Evolutionary conservation across 169 alveolate genomes (phyloP).

Genomic region (Babesia ovis): DNA sequence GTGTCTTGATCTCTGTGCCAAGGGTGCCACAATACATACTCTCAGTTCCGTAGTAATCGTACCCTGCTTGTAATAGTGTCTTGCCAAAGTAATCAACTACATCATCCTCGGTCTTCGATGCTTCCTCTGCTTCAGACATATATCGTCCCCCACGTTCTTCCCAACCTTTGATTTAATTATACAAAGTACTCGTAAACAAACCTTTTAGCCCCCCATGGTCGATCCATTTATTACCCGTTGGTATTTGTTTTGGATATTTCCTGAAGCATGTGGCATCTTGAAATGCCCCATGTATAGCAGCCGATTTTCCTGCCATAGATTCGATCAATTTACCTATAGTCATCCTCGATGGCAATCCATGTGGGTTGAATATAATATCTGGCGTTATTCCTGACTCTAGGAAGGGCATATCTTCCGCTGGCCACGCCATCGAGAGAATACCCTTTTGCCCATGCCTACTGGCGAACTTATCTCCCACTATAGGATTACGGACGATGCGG

Average conservation of each 20-base stretch:
- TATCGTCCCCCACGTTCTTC: slow-evolving; percentile 40
- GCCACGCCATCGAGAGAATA: slow-evolving; percentile 95
- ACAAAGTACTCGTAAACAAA: not conserved
- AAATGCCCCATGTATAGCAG: slow-evolving; percentile 93
- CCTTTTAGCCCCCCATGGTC: slow-evolving; percentile 83
- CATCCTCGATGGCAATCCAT: slow-evolving; percentile 99
- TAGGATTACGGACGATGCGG: slow-evolving; percentile 87
- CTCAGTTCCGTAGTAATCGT: slow-evolving; percentile 98
- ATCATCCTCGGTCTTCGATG: slow-evolving; percentile 38
- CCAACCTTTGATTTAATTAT: slow-evolving; percentile 25
- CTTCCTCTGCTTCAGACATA: slow-evolving; percentile 57
- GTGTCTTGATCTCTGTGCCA: slow-evolving; percentile 96
- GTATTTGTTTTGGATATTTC: slow-evolving; percentile 73
- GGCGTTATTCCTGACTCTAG: slow-evolving; percentile 99
- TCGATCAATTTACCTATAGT: slow-evolving; percentile 96
- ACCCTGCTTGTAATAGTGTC: slow-evolving; percentile 77
- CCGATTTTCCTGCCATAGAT: slow-evolving; percentile 98
- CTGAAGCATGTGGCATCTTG: slow-evolving; percentile 91
- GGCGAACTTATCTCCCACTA: slow-evolving; percentile 99
- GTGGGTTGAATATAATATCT: slow-evolving; percentile 99
- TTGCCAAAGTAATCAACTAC: slow-evolving; percentile 66
- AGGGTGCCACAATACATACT: slow-evolving; percentile 95
- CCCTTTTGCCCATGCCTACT: slow-evolving; percentile 99
- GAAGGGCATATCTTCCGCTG: slow-evolving; percentile 98
- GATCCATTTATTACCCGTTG: slow-evolving; percentile 74